Evolutionary conservation across 1,284 basidiomycete genomes (phyloP), one percentile per base, ranked within the genome.

Genomic region (Moesziomyces globuligerus): DNA sequence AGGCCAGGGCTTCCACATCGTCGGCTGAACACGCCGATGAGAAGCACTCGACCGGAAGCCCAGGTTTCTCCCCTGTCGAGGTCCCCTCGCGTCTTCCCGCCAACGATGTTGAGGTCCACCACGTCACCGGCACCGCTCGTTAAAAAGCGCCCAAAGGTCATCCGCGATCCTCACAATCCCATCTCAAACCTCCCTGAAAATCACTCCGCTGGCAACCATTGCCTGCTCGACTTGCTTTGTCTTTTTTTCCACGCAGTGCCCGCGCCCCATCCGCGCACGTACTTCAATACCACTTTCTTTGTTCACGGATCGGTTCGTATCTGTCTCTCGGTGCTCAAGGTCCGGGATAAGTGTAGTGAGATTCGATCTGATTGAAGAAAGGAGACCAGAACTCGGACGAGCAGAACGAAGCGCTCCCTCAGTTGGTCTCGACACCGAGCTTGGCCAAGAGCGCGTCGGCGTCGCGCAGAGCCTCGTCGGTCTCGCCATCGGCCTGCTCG

Each of bases 21-120:
- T 61, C 64, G n/a, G 42, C 25, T 3, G 48, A 58, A 18, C 32
- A 45, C 21, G 39, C 41, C 21, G 66, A 64, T 9, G 69, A 72
- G 48, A 72, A 72, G 56, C 55, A 60, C 56, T 64, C 60, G n/a
- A 45, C 53, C 11, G 52, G 52, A 5, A 56, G 52, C 43, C 65
- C 65, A 1, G 28, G 43, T n/a, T 60, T 68, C 42, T 43, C 44
- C 24, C 65, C 65, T 7, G 65, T 68, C 23, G 54, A 60, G 29
- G 56, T 68, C 21, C 48, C 53, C 7, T 17, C 13, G 6, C 34
- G 39, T 25, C 47, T 50, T 23, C 45, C 51, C 9, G 15, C n/a
- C 20, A 46, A 66, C 34, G 34, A 60, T 11, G 32, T 17, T 17
- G 37, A 59, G 44, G 43, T 48, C 17, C 25, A 18, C 21, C 48